Conservation (phyloP, 176 grass and related monocot genomes). For the Themeda triandra region DNA sequence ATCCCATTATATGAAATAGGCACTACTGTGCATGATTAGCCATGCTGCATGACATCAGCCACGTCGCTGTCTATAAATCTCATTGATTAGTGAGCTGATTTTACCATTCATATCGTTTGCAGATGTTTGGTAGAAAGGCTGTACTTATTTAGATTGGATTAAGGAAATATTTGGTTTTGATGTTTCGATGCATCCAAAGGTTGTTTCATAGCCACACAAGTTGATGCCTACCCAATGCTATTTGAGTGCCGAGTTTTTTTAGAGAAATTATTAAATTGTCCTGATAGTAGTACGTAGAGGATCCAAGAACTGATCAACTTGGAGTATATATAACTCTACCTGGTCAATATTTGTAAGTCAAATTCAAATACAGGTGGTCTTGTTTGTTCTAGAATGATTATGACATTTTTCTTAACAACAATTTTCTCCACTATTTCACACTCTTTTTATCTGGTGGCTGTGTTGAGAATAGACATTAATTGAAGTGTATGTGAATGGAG, state of each 20-base stretch:
- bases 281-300: background rate
- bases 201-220: background rate
- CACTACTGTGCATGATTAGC: background rate
- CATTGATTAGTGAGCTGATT: background rate
- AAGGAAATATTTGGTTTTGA: background rate
- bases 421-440: no score
- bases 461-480: no score
- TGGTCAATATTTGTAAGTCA: background rate
- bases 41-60: slow-evolving; percentile 25
- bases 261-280: background rate
- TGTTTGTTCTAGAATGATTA: background rate
- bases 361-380: background rate
- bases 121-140: background rate
- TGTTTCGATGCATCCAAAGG: slow-evolving; percentile 10
- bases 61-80: slow-evolving; percentile 3
- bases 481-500: no score
- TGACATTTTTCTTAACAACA: no score
- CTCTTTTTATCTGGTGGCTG: no score
- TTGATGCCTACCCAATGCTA: background rate
- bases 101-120: background rate
- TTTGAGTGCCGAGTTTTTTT: background rate
- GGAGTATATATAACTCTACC: background rate
- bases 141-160: background rate
- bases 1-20: slow-evolving; percentile 11
- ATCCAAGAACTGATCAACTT: background rate